Base-by-base conservation (phyloP, 73 alveolate species). In the Durusdinium trenchii region DNA sequence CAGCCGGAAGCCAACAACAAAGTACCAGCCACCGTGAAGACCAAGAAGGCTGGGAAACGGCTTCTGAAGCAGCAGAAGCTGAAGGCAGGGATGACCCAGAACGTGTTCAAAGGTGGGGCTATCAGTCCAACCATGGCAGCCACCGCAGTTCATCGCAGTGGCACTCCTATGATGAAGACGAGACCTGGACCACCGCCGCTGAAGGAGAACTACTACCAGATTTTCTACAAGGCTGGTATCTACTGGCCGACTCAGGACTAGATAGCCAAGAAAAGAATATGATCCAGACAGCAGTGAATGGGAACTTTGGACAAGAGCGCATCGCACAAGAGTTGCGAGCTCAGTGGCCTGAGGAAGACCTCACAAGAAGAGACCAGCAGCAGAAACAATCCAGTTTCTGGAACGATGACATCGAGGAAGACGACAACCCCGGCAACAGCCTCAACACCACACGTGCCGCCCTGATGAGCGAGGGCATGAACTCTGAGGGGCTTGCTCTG, bases 321-420 rank as follows among this genome's bases (percentile, higher is more conserved):
- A n/a, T 46, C 6, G 93, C 93, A 1, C 93, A 82, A 46, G 93
- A 82, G 62, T 42, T 79, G 36, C 62, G 90, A 0, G 38, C 90
- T 10, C 90, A 79, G 42, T 47, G 62, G 57, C 50, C 73, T 20
- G 93, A 82, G 5, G 86, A 75, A 0, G 86, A 75, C 57, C 32
- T 75, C 45, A 75, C 36, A 16, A 1, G 32, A 5, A 40, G 14
- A 1, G 86, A 75, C 86, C 86, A 75, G 3, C 57, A 42, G 40
- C 3, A 38, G 57, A 75, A 38, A 40, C 23, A 36, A 4, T 1
- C 86, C 0, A 54, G 45, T 0, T 75, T 23, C 32, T 40, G 50
- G 40, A 10, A 38, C 0, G 57, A 38, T 1, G 86, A 75, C 4
- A 9, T 38, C 35, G 86, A 40, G 0, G 57, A 36, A 0, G 86